A percentile compares a stretch with the other conserved stretches of the same genome.
These are phyloP conservation scores for Tubosaeta sp. DNA, from an alignment of 768 basidiomycete species.

Conservation along the genomic window DNA sequence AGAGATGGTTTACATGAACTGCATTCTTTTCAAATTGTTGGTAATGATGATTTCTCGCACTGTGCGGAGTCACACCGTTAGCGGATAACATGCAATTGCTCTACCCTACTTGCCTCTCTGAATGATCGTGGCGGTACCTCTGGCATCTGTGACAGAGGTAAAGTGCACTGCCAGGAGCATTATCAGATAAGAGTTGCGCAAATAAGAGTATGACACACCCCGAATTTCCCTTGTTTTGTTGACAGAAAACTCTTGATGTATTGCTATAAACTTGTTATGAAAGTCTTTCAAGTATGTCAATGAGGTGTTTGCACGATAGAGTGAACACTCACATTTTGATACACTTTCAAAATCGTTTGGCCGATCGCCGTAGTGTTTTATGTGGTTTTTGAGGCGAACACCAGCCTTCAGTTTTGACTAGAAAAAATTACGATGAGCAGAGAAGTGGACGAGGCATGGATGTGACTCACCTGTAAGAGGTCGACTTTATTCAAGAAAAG, in stretches of 20 bases:
- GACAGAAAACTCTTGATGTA: slow-evolving; percentile 64
- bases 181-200: slow-evolving; percentile 6
- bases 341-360: slow-evolving; percentile 78
- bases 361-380: slow-evolving; percentile 67
- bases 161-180: slow-evolving; percentile 60
- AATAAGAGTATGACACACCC: slow-evolving; percentile 41
- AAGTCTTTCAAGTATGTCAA: slow-evolving; percentile 49
- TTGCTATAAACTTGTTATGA: slow-evolving; percentile 62
- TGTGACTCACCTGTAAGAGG: slow-evolving; percentile 53
- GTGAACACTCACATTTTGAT: slow-evolving; percentile 55
- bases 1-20: slow-evolving; percentile 26
- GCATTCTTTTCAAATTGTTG: slow-evolving; percentile 56
- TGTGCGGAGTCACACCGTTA: slow-evolving; percentile 22
- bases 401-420: slow-evolving; percentile 76
- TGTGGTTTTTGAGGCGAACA: slow-evolving; percentile 63
- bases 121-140: slow-evolving; percentile 69
- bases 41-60: slow-evolving; percentile 71
- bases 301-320: background rate
- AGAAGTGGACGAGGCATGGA: background rate
- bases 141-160: slow-evolving; percentile 80
- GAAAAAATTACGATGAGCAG: background rate
- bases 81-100: background rate
- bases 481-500: slow-evolving; percentile 83
- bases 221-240: slow-evolving; percentile 72
- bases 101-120: slow-evolving; percentile 50